Percentiles rank a stretch among this genome's conserved stretches.
phyloP scores from a whole-genome alignment of 192 early-diverging fungal genomes.

The Coemansia sp. region DNA sequence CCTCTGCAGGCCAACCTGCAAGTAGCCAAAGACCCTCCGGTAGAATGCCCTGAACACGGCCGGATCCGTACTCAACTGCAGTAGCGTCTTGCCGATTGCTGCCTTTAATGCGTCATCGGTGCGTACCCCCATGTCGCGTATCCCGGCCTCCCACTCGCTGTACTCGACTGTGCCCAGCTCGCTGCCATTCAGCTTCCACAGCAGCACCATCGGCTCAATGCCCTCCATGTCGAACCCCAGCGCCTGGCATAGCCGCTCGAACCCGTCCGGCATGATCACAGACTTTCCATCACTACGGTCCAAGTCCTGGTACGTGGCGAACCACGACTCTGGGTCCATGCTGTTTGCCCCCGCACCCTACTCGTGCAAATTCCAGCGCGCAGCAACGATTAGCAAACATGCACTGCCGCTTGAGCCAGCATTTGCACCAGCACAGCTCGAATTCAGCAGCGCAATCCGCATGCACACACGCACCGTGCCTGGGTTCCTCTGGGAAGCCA shows the following conservation, averaged over 20 bases:
- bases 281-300: constrained; percentile 18
- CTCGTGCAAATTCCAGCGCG: too few species aligned
- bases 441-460: too few species aligned
- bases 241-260: constrained; percentile 28
- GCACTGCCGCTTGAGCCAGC: too few species aligned
- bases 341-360: too few species aligned
- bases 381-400: too few species aligned
- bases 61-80: constrained; percentile 3
- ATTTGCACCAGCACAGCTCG: too few species aligned
- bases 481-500: too few species aligned
- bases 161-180: constrained; percentile 26
- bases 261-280: constrained; percentile 29
- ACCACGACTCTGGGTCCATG: constrained; percentile 15
- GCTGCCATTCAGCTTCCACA: constrained; percentile 32
- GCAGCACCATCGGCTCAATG: constrained; percentile 32
- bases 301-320: constrained; percentile 33
- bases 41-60: constrained; percentile 28
- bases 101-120: constrained; percentile 6
- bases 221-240: constrained; percentile 24
- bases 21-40: constrained; percentile 24
- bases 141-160: constrained; percentile 12
- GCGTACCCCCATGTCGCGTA: constrained; percentile 15
- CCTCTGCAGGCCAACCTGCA: constrained; percentile 20
- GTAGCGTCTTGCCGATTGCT: constrained; percentile 1
- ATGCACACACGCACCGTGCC: too few species aligned